Conservation (phyloP, 257 asterid species). For the Petunia axillaris region DNA sequence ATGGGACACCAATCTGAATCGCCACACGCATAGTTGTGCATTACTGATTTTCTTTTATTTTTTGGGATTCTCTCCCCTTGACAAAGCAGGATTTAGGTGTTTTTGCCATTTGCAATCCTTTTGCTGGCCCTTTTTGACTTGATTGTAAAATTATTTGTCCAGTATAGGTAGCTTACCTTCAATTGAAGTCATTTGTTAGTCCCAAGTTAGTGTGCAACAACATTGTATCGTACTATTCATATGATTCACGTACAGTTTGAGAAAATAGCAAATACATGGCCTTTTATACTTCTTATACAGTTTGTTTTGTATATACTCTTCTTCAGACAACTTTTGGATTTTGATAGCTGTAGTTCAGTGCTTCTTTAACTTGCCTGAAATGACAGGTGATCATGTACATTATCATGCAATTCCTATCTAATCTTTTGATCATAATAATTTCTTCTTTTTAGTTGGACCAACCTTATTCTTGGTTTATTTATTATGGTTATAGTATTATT, state of each 20-base stretch:
- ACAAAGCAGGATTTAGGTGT: constrained; percentile 29
- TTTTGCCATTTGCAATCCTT: constrained; percentile 29
- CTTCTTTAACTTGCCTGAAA: neutral
- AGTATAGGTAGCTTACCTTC: constrained; percentile 32
- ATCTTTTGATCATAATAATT: neutral
- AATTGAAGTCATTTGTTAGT: constrained; percentile 21
- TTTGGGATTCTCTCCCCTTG: neutral
- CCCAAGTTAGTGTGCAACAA: constrained; percentile 15
- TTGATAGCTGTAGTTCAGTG: neutral
- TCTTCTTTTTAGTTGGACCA: constrained; percentile 4
- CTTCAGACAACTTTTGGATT: neutral
- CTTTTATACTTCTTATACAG: neutral
- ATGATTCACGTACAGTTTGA: constrained; percentile 22
- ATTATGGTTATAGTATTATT: neutral
- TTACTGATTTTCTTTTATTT: constrained; percentile 16
- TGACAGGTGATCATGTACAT: neutral
- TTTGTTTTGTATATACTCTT: constrained; percentile 21
- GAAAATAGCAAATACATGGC: constrained; percentile 7
- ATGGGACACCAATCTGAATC: constrained; percentile 29
- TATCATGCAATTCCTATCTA: neutral
- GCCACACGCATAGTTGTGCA: constrained; percentile 20
- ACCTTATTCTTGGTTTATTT: neutral
- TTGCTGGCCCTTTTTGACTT: constrained; percentile 30
- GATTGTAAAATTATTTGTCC: constrained; percentile 36
- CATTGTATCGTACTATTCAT: constrained; percentile 17